These are phyloP conservation scores for Penicillium sp. DNA, from an alignment of 2,329 filamentous ascomycete species.

Conservation along the genomic window DNA sequence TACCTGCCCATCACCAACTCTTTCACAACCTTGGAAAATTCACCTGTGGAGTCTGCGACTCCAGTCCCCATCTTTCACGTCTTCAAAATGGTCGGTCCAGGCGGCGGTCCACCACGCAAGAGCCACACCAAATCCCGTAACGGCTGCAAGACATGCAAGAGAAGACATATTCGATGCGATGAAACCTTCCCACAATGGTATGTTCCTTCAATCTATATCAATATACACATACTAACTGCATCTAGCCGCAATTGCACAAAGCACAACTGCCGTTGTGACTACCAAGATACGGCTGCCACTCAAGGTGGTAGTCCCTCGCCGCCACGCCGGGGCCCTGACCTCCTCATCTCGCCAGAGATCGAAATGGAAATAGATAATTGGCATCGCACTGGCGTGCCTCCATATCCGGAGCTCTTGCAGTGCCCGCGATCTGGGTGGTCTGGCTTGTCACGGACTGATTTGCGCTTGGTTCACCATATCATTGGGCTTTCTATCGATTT, in stretches of 20 bases:
- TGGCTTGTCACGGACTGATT: constrained; percentile 64
- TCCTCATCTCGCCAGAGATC: constrained; percentile 80
- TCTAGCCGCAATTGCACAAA: constrained; percentile 92
- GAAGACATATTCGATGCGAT: constrained; percentile 92
- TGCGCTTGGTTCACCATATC: constrained; percentile 84
- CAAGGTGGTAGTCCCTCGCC: constrained; percentile 42
- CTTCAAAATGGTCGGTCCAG: constrained; percentile 70
- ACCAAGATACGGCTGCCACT: constrained; percentile 73
- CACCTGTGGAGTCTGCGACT: background rate
- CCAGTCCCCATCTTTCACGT: background rate
- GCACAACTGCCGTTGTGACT: constrained; percentile 96
- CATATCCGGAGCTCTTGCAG: constrained; percentile 71
- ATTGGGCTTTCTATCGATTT: constrained; percentile 77
- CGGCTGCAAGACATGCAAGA: constrained; percentile 96
- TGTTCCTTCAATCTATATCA: constrained; percentile 26
- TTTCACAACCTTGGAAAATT: background rate
- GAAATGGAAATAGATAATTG: constrained; percentile 73
- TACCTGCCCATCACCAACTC: background rate
- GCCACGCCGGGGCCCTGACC: constrained; percentile 48
- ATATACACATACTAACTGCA: constrained; percentile 9
- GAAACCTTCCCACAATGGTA: constrained; percentile 97
- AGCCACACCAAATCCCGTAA: constrained; percentile 99
- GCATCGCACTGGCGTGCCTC: constrained; percentile 74
- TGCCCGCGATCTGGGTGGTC: constrained; percentile 66
- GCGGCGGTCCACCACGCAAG: constrained; percentile 78